A percentile compares a stretch with the other conserved stretches of the same genome.
Evolutionary conservation across 1,284 basidiomycete genomes (phyloP).

Genomic region (Stygiomarasmius scandens): DNA sequence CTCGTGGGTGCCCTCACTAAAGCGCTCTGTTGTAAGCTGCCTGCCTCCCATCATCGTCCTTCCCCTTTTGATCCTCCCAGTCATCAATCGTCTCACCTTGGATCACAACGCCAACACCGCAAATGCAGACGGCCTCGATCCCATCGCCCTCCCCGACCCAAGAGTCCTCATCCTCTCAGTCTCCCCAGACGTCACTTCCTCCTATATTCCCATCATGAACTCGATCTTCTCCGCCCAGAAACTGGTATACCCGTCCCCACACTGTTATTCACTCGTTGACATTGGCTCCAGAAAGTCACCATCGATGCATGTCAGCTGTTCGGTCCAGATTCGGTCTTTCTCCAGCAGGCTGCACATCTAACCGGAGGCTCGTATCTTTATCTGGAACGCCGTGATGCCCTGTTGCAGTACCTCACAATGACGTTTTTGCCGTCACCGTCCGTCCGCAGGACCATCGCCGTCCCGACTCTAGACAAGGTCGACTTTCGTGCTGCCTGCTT

Average conservation of each 20-base stretch:
- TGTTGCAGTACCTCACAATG: slow-evolving; percentile 91
- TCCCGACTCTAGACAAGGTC: slow-evolving; percentile 92
- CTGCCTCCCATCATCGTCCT: background rate
- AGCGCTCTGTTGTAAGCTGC: slow-evolving; percentile 86
- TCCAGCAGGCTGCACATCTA: slow-evolving; percentile 96
- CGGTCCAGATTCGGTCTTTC: slow-evolving; percentile 90
- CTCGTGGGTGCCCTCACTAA: slow-evolving; percentile 89
- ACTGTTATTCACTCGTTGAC: slow-evolving; percentile 6
- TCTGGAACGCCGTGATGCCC: slow-evolving; percentile 76
- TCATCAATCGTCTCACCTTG: slow-evolving; percentile 79
- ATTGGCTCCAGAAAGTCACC: slow-evolving; percentile 75
- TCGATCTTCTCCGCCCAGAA: slow-evolving; percentile 99
- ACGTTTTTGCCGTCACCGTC: slow-evolving; percentile 86
- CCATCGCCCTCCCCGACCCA: slow-evolving; percentile 63
- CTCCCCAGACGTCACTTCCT: slow-evolving; percentile 84
- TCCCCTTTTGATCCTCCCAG: slow-evolving; percentile 41
- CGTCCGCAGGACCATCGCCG: slow-evolving; percentile 77
- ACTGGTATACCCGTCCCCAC: slow-evolving; percentile 54
- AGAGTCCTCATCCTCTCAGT: slow-evolving; percentile 92
- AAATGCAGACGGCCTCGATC: slow-evolving; percentile 35
- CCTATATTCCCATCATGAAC: slow-evolving; percentile 98
- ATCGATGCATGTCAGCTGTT: slow-evolving; percentile 96
- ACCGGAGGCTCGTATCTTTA: slow-evolving; percentile 94
- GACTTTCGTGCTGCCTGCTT: slow-evolving; percentile 99
- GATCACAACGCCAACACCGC: slow-evolving; percentile 36